Percentiles rank a stretch among this genome's conserved stretches.
phyloP scores from a whole-genome alignment of 805 yeast genomes.

The Candida ficus region DNA sequence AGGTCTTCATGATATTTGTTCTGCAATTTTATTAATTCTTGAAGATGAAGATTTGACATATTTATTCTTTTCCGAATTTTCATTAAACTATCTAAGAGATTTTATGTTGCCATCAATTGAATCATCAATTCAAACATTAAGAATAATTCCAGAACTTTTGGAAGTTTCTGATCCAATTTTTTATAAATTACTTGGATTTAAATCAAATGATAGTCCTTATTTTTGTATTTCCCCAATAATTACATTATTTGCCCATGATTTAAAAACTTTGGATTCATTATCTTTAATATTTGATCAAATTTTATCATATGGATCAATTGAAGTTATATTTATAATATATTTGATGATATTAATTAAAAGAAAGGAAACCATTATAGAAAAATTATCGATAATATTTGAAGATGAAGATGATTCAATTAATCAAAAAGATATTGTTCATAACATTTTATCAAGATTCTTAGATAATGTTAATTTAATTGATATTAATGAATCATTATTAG shows the following conservation, averaged over 20 bases:
- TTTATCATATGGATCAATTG: constrained; percentile 50
- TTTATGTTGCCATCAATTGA: constrained; percentile 72
- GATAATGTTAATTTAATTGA: constrained; percentile 21
- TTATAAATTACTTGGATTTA: constrained; percentile 28
- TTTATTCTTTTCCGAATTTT: constrained; percentile 41
- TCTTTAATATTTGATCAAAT: constrained; percentile 66
- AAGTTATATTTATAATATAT: constrained; percentile 55
- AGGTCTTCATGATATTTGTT: constrained; percentile 87
- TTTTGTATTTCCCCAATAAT: constrained; percentile 74
- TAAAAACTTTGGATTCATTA: constrained; percentile 42
- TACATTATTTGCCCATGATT: constrained; percentile 75
- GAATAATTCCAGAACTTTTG: constrained; percentile 60
- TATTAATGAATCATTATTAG: constrained; percentile 26
- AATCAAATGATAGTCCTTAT: constrained; percentile 50
- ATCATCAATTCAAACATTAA: constrained; percentile 60
- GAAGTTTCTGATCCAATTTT: constrained; percentile 41
- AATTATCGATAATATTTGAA: constrained; percentile 14
- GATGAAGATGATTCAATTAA: constrained; percentile 31
- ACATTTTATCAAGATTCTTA: constrained; percentile 27
- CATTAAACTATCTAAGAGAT: constrained; percentile 68
- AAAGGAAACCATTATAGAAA: constrained; percentile 38
- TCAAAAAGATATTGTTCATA: constrained; percentile 37
- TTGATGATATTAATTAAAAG: constrained; percentile 44
- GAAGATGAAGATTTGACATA: constrained; percentile 29
- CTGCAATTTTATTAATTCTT: constrained; percentile 55